Base-by-base conservation (phyloP, 2,329 filamentous ascomycete genomes). In the Huntiella abstrusa region DNA sequence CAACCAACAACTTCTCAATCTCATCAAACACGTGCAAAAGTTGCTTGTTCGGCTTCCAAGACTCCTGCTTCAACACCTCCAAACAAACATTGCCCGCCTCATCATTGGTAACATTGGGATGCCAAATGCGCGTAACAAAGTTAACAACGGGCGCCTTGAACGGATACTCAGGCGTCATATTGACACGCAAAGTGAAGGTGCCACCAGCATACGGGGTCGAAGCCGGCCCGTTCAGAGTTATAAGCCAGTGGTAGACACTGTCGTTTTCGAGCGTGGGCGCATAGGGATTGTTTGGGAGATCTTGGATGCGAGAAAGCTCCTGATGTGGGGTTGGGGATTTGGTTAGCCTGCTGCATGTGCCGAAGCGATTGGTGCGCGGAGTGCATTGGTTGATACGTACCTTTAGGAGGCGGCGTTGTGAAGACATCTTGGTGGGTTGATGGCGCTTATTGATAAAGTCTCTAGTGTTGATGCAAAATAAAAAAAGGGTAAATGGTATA, bases 61-160 rank as follows among this genome's bases (percentile, higher is more conserved):
- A 79, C 56, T 93, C 85, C 28, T 80, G 62, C 59, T 87, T 84
- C 54, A 95, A 75, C 62, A 98, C 98, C 61, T 98, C 91, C 63
- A 98, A 69, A 66, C 91, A 98, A 67, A 98, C 98, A 67, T 87
- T 95, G 65, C 91, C 91, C 87, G 73, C 50, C 51, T 77, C 64
- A 65, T 96, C 96, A 56, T 85, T 93, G 78, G 98, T 98, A 85
- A 98, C 98, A 70, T 98, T 98, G 59, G 91, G 91, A 70, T 98
- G 91, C 66, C 96, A 98, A 71, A 98, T 96, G 62, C 88, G 83
- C 54, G 91, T 98, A 58, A 86, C 96, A 75, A 98, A 98, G 82
- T 95, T 95, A 68, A 98, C 87, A 77, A 98, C 98, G 57, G 91
- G 91, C 53, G 91, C 91, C 81, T 98, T 98, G 76, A 98, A 98